A percentile compares a stretch with the other conserved stretches of the same genome.
phyloP scores from a whole-genome alignment of 176 grass and related monocot species.

The Triticum aestivum region DNA sequence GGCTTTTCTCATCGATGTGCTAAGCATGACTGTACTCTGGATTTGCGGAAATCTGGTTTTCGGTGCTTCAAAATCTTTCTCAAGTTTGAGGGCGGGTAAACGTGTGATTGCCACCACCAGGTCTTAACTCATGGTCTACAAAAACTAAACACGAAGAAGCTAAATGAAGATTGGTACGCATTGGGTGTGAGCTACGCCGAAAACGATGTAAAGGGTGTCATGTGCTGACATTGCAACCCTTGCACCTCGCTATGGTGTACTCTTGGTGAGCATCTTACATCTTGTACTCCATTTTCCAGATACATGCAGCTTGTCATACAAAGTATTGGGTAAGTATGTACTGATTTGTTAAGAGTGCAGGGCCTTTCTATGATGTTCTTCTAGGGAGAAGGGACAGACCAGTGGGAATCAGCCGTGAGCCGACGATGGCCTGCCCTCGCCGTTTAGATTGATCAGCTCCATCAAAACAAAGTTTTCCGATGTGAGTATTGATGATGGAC shows the following conservation, averaged over 20 bases:
- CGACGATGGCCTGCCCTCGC: slow-evolving; percentile 52
- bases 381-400: slow-evolving; percentile 58
- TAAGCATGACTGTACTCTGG: too few species aligned
- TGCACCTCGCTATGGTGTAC: slow-evolving; percentile 53
- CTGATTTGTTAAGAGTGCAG: slow-evolving; percentile 47
- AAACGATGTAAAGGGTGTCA: slow-evolving; percentile 14
- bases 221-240: slow-evolving; percentile 54
- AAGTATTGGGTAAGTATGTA: not conserved
- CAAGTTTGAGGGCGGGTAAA: too few species aligned
- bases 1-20: too few species aligned
- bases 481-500: slow-evolving; percentile 51
- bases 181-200: too few species aligned
- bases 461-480: not conserved
- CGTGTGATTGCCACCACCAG: too few species aligned
- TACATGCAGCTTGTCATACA: not conserved
- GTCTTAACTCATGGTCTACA: too few species aligned
- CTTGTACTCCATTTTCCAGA: not conserved
- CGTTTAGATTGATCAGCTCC: slow-evolving; percentile 21
- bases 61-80: too few species aligned
- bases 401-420: slow-evolving; percentile 63
- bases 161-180: too few species aligned
- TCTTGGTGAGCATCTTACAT: slow-evolving; percentile 35
- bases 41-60: too few species aligned
- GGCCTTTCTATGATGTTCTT: slow-evolving; percentile 50
- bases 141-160: too few species aligned